phyloP scores from a whole-genome alignment of 2,329 filamentous ascomycete species.

The Trichoderma semiorbis region DNA sequence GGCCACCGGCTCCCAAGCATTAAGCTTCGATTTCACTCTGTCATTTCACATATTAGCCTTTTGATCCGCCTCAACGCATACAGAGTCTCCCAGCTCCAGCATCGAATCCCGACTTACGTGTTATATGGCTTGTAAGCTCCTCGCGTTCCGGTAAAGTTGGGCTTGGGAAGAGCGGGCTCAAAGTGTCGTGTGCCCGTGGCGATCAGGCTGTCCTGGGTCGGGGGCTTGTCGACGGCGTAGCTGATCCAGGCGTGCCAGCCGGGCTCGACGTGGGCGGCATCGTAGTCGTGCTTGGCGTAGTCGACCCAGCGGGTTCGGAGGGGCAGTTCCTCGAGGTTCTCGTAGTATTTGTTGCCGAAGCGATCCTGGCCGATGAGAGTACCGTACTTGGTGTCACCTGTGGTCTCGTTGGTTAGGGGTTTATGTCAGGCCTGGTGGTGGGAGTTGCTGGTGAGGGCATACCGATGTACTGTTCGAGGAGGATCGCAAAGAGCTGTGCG shows the following conservation, averaged over 20 bases:
- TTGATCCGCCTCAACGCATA: background rate
- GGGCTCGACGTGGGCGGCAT: constrained; percentile 82
- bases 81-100: background rate
- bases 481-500: constrained; percentile 15
- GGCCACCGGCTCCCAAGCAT: constrained; percentile 49
- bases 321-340: constrained; percentile 92
- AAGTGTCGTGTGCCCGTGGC: constrained; percentile 66
- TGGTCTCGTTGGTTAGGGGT: constrained; percentile 33
- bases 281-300: constrained; percentile 84
- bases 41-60: constrained; percentile 21
- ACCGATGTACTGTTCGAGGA: constrained; percentile 53
- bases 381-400: constrained; percentile 95
- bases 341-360: constrained; percentile 96
- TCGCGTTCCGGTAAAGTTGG: constrained; percentile 71
- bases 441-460: constrained; percentile 23
- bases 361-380: constrained; percentile 79
- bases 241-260: constrained; percentile 99
- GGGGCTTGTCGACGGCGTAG: constrained; percentile 85
- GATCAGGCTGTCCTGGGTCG: constrained; percentile 70
- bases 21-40: constrained; percentile 54
- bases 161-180: constrained; percentile 68
- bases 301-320: constrained; percentile 97
- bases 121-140: constrained; percentile 90
- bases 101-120: constrained; percentile 66
- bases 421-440: background rate